Percentiles rank a stretch among this genome's conserved stretches.
phyloP scores from a whole-genome alignment of 192 early-diverging fungal species.

The Dimargaris xerosporica region DNA sequence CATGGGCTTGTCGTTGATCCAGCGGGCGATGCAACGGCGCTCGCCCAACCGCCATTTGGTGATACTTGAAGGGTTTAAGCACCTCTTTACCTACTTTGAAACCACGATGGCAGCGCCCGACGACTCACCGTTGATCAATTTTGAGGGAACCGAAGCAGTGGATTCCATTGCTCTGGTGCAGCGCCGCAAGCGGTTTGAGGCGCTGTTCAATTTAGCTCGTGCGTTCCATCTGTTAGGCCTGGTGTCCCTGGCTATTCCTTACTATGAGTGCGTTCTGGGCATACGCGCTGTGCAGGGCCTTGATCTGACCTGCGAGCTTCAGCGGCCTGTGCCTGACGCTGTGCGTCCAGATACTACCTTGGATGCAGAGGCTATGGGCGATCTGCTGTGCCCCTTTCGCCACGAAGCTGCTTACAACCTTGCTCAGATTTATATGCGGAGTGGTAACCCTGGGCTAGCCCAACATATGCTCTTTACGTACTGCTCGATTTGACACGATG shows the following conservation, averaged over 20 bases:
- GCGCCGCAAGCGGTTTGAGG: not conserved
- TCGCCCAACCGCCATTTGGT: not conserved
- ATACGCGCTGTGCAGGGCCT: constrained; percentile 29
- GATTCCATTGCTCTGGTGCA: not conserved
- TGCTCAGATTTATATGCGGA: constrained; percentile 57
- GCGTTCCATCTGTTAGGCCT: constrained; percentile 82
- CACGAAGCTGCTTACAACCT: constrained; percentile 88
- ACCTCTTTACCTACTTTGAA: constrained; percentile 10
- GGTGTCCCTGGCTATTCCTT: constrained; percentile 63
- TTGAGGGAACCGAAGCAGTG: not conserved
- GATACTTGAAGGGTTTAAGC: constrained; percentile 9
- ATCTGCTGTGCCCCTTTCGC: constrained; percentile 31
- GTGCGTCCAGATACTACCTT: not conserved
- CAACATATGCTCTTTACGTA: constrained; percentile 54
- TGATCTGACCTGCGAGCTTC: not conserved
- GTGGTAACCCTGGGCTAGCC: constrained; percentile 56
- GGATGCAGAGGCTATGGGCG: constrained; percentile 2
- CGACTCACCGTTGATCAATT: not conserved
- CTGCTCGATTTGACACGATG: constrained; percentile 52
- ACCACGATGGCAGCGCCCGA: constrained; percentile 1
- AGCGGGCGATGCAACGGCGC: constrained; percentile 5
- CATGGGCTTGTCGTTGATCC: not conserved
- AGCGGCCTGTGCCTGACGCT: not conserved
- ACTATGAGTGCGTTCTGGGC: constrained; percentile 62
- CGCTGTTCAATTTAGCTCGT: constrained; percentile 68